Evolutionary conservation across 305 asterid species (phyloP), one percentile per base, ranked within the genome.

Genomic region (Fraxinus paxiana): DNA sequence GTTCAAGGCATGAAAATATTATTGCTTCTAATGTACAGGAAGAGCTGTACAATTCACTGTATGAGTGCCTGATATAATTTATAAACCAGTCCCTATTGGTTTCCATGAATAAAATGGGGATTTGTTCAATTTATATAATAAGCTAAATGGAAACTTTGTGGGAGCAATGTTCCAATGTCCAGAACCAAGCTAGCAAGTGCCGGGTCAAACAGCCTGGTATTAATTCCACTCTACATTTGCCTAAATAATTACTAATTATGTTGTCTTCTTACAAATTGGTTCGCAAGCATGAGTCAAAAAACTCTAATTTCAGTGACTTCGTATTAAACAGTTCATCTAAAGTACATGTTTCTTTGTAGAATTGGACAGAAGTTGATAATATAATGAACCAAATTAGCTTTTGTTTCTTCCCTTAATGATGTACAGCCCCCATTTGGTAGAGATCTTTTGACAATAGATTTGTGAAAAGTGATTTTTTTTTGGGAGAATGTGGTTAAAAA

Each of bases 11-110:
- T 80, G 80, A 51, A 79, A 67, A 37, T 41, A 35, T 48, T 20
- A 24, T 67, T 76, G 88, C 83, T 63, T 56, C 63, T 75, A 71
- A 41, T 7, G 73, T 34, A 70, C 75, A 70, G 69, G 59, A 82
- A 35, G 74, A 34, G 20, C 38, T 12, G 54, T 35, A 22, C 51
- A 80, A 26, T 74, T 41, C 30, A 48, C 77, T 73, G 30, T 31
- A 17, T 30, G 34, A 71, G 77, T 76, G 35, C 59, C 61, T 18
- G 82, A 3, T 28, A 10, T 82, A 56, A 7, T 75, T 12, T 79
- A 22, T 72, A 31, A 74, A 78, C 77, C 77, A 80, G 31, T 79
- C 59, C 75, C 31, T 48, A 34, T 20, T 65, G 77, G 15, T 80
- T 76, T 76, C 54, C 79, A 5, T 31, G 75, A 24, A 3, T 37